Evolutionary conservation across 306 rosid species (phyloP).

Genomic region (Inga laurina): DNA sequence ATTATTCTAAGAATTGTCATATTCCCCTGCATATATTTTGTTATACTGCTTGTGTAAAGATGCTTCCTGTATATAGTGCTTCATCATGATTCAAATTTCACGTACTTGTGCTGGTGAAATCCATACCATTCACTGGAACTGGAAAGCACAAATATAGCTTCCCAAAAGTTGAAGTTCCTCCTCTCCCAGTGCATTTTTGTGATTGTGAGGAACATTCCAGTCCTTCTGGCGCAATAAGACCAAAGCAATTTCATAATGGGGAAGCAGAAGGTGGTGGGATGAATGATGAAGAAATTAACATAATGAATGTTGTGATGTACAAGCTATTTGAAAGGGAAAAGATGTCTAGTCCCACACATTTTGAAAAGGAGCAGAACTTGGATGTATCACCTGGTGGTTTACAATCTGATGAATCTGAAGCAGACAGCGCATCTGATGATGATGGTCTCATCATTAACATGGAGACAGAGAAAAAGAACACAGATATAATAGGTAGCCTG

Average conservation of each 20-base stretch:
- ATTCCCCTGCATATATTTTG: background rate
- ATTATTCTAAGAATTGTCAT: background rate
- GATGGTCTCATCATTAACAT: constrained; percentile 75
- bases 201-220: constrained; percentile 88
- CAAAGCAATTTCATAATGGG: constrained; percentile 26
- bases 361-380: constrained; percentile 30
- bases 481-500: constrained; percentile 25
- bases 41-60: too few relatives aligned
- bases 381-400: constrained; percentile 29
- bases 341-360: constrained; percentile 21
- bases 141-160: constrained; percentile 95
- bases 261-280: constrained; percentile 51
- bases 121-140: constrained; percentile 81
- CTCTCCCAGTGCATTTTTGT: constrained; percentile 81
- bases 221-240: constrained; percentile 35
- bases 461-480: constrained; percentile 38
- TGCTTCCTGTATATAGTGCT: constrained; percentile 2
- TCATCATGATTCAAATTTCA: constrained; percentile 11
- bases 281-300: constrained; percentile 60
- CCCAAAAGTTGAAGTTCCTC: constrained; percentile 69
- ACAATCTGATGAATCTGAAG: constrained; percentile 42
- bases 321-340: constrained; percentile 60
- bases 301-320: constrained; percentile 78
- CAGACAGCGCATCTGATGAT: constrained; percentile 54
- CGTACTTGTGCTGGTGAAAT: constrained; percentile 60